phyloP scores from a whole-genome alignment of 805 yeast genomes.

The Cephaloascus fragrans region DNA sequence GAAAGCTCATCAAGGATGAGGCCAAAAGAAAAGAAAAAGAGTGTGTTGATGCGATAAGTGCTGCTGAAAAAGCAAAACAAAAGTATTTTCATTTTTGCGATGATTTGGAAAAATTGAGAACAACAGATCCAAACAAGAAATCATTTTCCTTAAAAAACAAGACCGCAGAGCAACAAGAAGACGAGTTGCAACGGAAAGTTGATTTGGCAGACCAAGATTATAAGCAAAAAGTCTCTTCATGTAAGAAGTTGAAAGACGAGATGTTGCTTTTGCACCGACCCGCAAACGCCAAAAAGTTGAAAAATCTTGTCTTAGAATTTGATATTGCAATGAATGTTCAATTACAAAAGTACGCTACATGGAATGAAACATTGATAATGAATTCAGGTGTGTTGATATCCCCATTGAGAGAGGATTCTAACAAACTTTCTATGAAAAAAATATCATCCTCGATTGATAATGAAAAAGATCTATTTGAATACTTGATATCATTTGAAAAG shows the following conservation, averaged over 20 bases:
- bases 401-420: slow-evolving; percentile 52
- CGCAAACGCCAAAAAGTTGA: slow-evolving; percentile 56
- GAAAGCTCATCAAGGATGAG: slow-evolving; percentile 77
- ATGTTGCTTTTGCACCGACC: slow-evolving; percentile 72
- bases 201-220: slow-evolving; percentile 83
- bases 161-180: slow-evolving; percentile 82
- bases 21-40: slow-evolving; percentile 77
- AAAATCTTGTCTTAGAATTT: slow-evolving; percentile 71
- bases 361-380: slow-evolving; percentile 73
- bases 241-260: slow-evolving; percentile 66
- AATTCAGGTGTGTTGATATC: slow-evolving; percentile 77
- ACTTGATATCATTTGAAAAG: slow-evolving; percentile 39
- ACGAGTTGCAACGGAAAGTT: slow-evolving; percentile 73
- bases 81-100: slow-evolving; percentile 70
- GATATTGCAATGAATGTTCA: slow-evolving; percentile 88
- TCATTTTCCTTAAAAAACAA: slow-evolving; percentile 73
- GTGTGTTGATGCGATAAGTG: slow-evolving; percentile 68
- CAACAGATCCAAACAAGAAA: slow-evolving; percentile 77
- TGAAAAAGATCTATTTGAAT: slow-evolving; percentile 72
- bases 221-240: slow-evolving; percentile 61
- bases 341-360: slow-evolving; percentile 79
- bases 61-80: slow-evolving; percentile 81
- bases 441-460: slow-evolving; percentile 73
- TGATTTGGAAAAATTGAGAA: slow-evolving; percentile 75
- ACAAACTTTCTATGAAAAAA: slow-evolving; percentile 60